Base-by-base conservation (phyloP, 768 basidiomycete genomes). In the Panaeolus papilionaceus region DNA sequence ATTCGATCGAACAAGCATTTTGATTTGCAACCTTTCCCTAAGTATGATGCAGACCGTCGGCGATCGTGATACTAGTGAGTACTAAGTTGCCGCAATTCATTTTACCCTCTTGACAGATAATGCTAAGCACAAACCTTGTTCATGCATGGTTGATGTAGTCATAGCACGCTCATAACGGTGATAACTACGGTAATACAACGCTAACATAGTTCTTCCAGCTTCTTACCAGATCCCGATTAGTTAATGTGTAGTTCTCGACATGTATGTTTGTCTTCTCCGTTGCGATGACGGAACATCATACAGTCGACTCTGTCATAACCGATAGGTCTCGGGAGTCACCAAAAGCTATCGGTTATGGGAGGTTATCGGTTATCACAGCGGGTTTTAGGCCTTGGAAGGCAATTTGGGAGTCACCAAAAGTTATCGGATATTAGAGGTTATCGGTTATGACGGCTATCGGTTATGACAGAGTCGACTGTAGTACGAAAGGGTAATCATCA, bases 141-240 rank as follows among this genome's bases (percentile, higher is more conserved):
- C 16, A 20, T 47, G 18, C 20, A 12, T 51, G 47, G n/a, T 23
- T 51, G 26, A 37, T 37, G 33, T 33, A 28, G 54, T 58, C 54
- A 58, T 58, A 23, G 26, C 54, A 58, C 54, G 54, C 26, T 23
- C 28, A 16, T 58, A 37, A 58, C 54, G 54, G 54, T 58, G 54
- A 12, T 58, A 58, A 33, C 26, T 28, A 33, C 47, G 47, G 47
- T 3, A 20, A 51, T 23, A 51, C 23, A 9, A n/a, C 7, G 54
- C 54, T 16, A 58, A n/a, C 26, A 51, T 9, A 51, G 11, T 44
- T 51, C 47, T 51, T 51, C 20, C 47, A 28, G 33, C 54, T 58
- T 58, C 26, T 58, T 28, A 12, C 20, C n/a, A 23, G n/a, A 49
- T 23, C 47, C 47, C 47, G 23, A 49, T 49, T 14, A 49, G 8